Base-by-base conservation (phyloP, 2,329 filamentous ascomycete genomes). In the Akanthomyces lecanii region DNA sequence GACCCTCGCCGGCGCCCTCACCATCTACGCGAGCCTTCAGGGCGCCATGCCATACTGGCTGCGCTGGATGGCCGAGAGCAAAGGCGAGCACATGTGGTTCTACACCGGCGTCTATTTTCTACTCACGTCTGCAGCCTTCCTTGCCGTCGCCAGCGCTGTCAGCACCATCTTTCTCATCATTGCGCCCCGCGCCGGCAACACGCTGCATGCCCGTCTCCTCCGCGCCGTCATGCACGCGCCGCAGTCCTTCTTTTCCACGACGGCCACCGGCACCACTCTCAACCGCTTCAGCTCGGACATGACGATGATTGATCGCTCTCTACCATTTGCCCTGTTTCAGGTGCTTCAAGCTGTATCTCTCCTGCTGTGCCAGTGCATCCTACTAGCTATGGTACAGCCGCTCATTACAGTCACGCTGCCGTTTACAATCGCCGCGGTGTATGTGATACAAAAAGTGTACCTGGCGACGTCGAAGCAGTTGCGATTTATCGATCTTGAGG, bases 361-460 rank as follows among this genome's bases (percentile, higher is more conserved):
- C 21, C 33, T 66, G 11, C 18, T 64, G 1, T 61, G 63, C 2
- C 63, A 66, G 42, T 57, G 40, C 48, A 25, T 66, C 5, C 50
- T 66, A 2, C 50, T 66, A 11, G 21, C 16, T 12, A 60, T 63
- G 28, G 52, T 57, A 10, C 65, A 66, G 59, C 51, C 60, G 0
- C 30, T 64, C 18, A 56, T 66, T 45, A 18, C 33, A 10, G 16
- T 59, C 12, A 57, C 48, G 1, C 25, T 64, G 12, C 65, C 65
- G 5, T 58, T 64, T 42, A 52, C 55, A 10, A 28, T 60, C 14
- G 2, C 57, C 0, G 52, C 45, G 10, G 38, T 67, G 5, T 67
- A 59, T 47, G 3, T 67, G 3, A 44, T 68, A 8, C 66, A 68
- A 25, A 66, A 63, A 30, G 42, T 68, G 16, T 68, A 68, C 61